Conservation (phyloP, 441 rosid genomes). For the Populus hybrid region DNA sequence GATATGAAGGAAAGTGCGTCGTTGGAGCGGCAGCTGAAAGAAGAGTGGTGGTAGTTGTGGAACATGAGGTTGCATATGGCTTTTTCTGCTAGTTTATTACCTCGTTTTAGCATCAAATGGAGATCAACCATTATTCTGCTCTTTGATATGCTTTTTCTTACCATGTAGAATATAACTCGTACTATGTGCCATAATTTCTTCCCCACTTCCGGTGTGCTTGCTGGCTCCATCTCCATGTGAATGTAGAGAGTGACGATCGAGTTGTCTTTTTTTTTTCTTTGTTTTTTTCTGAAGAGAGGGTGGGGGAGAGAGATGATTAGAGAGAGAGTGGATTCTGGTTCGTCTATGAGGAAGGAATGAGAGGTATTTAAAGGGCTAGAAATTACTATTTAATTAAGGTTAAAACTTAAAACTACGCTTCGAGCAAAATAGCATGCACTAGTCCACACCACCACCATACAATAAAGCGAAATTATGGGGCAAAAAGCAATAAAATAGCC, state of each 20-base stretch:
- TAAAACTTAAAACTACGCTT: neutral
- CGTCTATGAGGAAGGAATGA: slow-evolving; percentile 3
- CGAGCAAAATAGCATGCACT: neutral
- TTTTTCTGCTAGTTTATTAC: slow-evolving; percentile 53
- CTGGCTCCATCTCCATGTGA: slow-evolving; percentile 30
- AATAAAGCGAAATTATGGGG: neutral
- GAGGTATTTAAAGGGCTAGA: slow-evolving; percentile 40
- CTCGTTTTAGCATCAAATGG: slow-evolving; percentile 55
- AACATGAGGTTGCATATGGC: slow-evolving; percentile 49
- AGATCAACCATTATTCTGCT: slow-evolving; percentile 57
- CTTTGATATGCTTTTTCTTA: slow-evolving; percentile 56
- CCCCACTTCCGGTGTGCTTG: slow-evolving; percentile 39
- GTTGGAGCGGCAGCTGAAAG: slow-evolving; percentile 39
- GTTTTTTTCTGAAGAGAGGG: neutral
- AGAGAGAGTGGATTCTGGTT: slow-evolving; percentile 1
- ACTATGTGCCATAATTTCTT: slow-evolving; percentile 63
- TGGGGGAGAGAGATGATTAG: slow-evolving; percentile 11
- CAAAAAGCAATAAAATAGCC: slow-evolving; percentile 3
- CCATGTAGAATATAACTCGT: slow-evolving; percentile 51
- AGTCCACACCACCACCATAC: neutral
- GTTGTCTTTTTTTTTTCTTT: neutral
- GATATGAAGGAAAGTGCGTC: slow-evolving; percentile 35
- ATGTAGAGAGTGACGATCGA: neutral
- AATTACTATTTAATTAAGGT: slow-evolving; percentile 20
- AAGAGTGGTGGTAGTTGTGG: slow-evolving; percentile 31